Evolutionary conservation across 1,139 yeast genomes (phyloP).

Genomic region (Pneumocystis sp.): DNA sequence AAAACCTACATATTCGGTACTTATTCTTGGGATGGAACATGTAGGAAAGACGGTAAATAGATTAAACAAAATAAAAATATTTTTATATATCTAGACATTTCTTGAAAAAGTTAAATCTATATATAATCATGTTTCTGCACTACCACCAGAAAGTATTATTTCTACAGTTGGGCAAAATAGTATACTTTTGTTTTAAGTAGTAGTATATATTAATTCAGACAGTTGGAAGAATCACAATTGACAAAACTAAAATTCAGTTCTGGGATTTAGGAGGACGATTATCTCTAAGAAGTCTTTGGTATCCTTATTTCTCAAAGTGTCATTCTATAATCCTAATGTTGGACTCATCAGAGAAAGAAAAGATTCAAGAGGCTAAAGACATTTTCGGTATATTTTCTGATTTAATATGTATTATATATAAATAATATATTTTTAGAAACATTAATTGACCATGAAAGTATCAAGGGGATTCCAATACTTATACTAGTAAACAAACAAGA

Average conservation of each 20-base stretch:
- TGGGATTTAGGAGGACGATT: background rate
- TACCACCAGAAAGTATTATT: background rate
- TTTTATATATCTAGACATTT: background rate
- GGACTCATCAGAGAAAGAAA: background rate
- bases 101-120: background rate
- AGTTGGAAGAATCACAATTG: background rate
- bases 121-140: background rate
- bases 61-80: background rate
- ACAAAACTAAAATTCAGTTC: background rate
- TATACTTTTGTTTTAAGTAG: background rate
- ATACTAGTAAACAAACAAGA: background rate
- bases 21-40: background rate
- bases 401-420: background rate
- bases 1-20: background rate
- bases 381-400: background rate
- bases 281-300: background rate
- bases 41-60: background rate
- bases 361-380: background rate
- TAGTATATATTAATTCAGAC: background rate
- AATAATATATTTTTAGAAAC: background rate
- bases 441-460: background rate
- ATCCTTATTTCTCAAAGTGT: background rate
- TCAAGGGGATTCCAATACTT: background rate
- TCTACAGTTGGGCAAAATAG: background rate
- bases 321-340: background rate